These are phyloP conservation scores for Monilinia laxa DNA, from an alignment of 2,329 filamentous ascomycete genomes.

Conservation along the genomic window DNA sequence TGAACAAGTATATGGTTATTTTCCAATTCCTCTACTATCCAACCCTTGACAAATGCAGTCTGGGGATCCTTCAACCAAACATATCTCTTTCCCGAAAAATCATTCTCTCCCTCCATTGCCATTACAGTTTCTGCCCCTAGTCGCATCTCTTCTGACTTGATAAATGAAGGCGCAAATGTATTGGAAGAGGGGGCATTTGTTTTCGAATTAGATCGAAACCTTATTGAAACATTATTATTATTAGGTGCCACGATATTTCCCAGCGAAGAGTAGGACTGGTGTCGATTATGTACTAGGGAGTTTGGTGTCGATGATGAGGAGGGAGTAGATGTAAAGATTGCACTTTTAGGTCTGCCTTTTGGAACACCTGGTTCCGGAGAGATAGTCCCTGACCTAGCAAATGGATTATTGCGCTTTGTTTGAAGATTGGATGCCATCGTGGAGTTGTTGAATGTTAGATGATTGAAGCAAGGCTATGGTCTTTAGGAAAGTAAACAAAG, in stretches of 20 bases:
- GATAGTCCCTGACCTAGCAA: slow-evolving; percentile 67
- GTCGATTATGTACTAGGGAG: slow-evolving; percentile 59
- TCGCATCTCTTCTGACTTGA: slow-evolving; percentile 79
- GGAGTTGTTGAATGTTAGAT: slow-evolving; percentile 29
- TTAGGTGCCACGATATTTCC: slow-evolving; percentile 42
- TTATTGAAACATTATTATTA: slow-evolving; percentile 33
- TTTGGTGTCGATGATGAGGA: slow-evolving; percentile 41
- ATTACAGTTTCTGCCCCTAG: slow-evolving; percentile 55
- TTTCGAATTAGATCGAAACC: slow-evolving; percentile 61
- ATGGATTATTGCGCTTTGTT: slow-evolving; percentile 78
- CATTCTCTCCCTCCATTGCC: slow-evolving; percentile 93
- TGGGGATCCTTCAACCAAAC: slow-evolving; percentile 92
- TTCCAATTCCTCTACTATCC: slow-evolving; percentile 79
- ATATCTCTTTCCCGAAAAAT: slow-evolving; percentile 98
- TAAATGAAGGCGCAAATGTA: slow-evolving; percentile 95
- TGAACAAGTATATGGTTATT: slow-evolving; percentile 75
- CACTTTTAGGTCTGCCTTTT: slow-evolving; percentile 69
- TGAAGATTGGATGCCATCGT: slow-evolving; percentile 60
- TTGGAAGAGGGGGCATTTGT: slow-evolving; percentile 64
- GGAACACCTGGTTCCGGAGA: slow-evolving; percentile 57
- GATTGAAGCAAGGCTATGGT: slow-evolving; percentile 17
- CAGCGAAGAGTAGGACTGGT: slow-evolving; percentile 61
- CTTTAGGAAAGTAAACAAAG: slow-evolving; percentile 22
- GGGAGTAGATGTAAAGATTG: slow-evolving; percentile 53
- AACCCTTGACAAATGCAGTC: slow-evolving; percentile 86